Evolutionary conservation across 352 stramenopile species (phyloP).

Genomic region (Phytophthora litchii): DNA sequence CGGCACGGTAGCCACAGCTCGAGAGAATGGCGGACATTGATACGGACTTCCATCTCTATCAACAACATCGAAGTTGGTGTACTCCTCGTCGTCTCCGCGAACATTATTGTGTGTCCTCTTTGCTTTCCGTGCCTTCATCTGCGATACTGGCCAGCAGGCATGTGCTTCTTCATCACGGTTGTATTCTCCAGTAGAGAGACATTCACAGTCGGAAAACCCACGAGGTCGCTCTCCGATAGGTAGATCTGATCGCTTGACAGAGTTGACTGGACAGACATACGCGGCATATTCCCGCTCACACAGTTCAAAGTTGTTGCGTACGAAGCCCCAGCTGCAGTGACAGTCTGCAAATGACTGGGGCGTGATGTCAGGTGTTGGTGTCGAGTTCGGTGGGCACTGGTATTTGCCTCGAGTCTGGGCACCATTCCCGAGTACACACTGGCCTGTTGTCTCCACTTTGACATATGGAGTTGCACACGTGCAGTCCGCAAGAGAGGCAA

Average conservation of each 20-base stretch:
- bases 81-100: conserved; percentile 18
- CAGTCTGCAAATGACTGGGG: conserved; percentile 72
- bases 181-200: conserved; percentile 48
- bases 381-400: conserved; percentile 47
- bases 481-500: conserved; percentile 79
- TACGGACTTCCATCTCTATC: conserved; percentile 36
- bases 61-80: conserved; percentile 31
- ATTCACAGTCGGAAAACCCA: conserved; percentile 83
- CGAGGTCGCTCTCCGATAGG: conserved; percentile 43
- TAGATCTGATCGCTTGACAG: conserved; percentile 47
- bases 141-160: conserved; percentile 42
- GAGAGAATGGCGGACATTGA: conserved; percentile 66
- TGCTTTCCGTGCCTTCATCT: conserved; percentile 25
- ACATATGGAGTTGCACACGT: conserved; percentile 60
- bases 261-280: conserved; percentile 72
- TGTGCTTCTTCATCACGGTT: conserved; percentile 64
- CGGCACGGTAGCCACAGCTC: conserved; percentile 50
- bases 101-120: conserved; percentile 25
- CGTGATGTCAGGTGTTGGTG: conserved; percentile 30
- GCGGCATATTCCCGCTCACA: conserved; percentile 62
- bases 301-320: conserved; percentile 45
- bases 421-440: conserved; percentile 46
- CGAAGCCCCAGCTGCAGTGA: conserved; percentile 75
- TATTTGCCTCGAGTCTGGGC: conserved; percentile 18
- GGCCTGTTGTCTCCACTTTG: conserved; percentile 78